Conservation (phyloP, 2,329 filamentous ascomycete species). For the Parastagonospora avenae region DNA sequence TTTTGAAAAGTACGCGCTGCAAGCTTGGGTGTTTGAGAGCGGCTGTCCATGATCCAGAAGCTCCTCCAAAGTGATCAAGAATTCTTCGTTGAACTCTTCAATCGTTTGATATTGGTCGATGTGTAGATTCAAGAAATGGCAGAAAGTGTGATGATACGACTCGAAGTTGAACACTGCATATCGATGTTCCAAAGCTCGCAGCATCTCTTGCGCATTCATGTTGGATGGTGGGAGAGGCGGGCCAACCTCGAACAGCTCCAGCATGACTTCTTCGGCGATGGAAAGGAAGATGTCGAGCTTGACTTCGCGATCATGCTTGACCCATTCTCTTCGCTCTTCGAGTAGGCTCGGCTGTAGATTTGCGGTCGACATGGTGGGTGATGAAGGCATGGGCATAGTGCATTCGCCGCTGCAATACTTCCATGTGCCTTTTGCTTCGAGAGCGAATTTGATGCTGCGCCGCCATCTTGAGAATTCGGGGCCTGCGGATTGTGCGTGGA, state of each 20-base stretch:
- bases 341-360: slow-evolving; percentile 38
- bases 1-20: slow-evolving; percentile 47
- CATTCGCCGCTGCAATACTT: slow-evolving; percentile 38
- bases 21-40: slow-evolving; percentile 41
- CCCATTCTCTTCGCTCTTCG: slow-evolving; percentile 42
- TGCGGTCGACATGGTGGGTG: slow-evolving; percentile 18
- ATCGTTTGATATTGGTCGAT: slow-evolving; percentile 40
- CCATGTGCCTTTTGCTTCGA: slow-evolving; percentile 40
- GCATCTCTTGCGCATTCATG: slow-evolving; percentile 39
- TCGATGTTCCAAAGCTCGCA: slow-evolving; percentile 35
- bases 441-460: slow-evolving; percentile 35
- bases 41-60: slow-evolving; percentile 41
- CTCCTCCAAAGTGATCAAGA: slow-evolving; percentile 37
- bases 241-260: slow-evolving; percentile 43
- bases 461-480: slow-evolving; percentile 42
- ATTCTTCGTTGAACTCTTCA: slow-evolving; percentile 44
- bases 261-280: slow-evolving; percentile 43
- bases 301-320: slow-evolving; percentile 43
- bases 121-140: slow-evolving; percentile 45
- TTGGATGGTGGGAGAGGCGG: slow-evolving; percentile 41
- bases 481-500: slow-evolving; percentile 31
- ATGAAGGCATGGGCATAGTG: slow-evolving; percentile 44
- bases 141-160: slow-evolving; percentile 45
- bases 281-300: slow-evolving; percentile 46
- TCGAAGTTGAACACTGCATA: slow-evolving; percentile 40